Conservation (phyloP, 805 yeast genomes). For the Metschnikowia koreensis region DNA sequence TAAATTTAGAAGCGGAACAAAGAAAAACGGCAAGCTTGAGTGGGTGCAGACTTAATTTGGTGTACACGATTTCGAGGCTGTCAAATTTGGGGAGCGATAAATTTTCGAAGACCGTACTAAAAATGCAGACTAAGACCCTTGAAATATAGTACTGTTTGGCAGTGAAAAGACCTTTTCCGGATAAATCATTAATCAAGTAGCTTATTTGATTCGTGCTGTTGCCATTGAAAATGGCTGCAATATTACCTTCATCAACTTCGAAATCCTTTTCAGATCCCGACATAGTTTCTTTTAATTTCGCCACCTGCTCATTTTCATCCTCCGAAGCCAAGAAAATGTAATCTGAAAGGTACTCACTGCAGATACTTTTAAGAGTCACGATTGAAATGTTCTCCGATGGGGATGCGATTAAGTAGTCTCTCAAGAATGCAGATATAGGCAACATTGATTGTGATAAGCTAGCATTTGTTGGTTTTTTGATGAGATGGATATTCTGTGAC, state of each 20-base stretch:
- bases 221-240: constrained; percentile 6
- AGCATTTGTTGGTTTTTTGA: constrained; percentile 6
- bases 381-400: not conserved
- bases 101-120: constrained; percentile 30
- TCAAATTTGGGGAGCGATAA: constrained; percentile 21
- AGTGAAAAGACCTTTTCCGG: constrained; percentile 14
- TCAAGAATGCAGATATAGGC: constrained; percentile 19
- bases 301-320: not conserved
- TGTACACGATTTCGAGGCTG: constrained; percentile 32
- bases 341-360: constrained; percentile 10
- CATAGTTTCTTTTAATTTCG: not conserved
- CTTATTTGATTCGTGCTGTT: not conserved
- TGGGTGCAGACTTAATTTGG: constrained; percentile 29
- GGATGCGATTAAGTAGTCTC: not conserved
- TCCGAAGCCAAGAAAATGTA: constrained; percentile 8
- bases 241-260: not conserved
- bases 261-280: not conserved
- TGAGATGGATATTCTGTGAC: constrained; percentile 38
- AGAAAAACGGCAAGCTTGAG: constrained; percentile 29
- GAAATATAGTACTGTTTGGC: constrained; percentile 16
- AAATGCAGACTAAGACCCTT: constrained; percentile 26
- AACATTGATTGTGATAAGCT: constrained; percentile 9
- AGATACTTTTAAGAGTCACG: not conserved
- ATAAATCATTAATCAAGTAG: constrained; percentile 2
- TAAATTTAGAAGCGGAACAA: constrained; percentile 35